Conservation (phyloP, 2,329 filamentous ascomycete species). For the Alternaria gaisen region DNA sequence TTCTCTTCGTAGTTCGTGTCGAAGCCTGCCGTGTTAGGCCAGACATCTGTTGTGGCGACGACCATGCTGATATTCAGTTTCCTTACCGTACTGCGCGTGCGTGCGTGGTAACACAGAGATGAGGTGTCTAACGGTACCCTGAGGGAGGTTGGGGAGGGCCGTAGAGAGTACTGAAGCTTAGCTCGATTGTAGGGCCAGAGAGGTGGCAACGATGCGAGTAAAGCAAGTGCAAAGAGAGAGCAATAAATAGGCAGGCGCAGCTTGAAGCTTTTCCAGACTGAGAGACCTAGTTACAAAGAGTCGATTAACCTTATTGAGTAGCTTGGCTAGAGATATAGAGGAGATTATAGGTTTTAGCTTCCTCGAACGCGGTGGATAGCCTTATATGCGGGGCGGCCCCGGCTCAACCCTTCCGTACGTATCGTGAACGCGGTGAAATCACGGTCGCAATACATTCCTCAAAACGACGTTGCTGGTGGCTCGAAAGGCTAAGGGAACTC, state of each 20-base stretch:
- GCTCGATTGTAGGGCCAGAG: not conserved
- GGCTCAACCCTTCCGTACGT: not conserved
- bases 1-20: conserved; percentile 72
- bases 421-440: not conserved
- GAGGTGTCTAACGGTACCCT: not conserved
- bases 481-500: not conserved
- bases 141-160: not conserved
- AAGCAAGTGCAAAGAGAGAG: not conserved
- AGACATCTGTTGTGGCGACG: conserved; percentile 29
- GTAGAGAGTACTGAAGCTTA: not conserved
- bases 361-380: not conserved
- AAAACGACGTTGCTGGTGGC: not conserved
- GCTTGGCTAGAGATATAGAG: not conserved
- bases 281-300: not conserved
- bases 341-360: not conserved
- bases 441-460: not conserved
- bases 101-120: not conserved
- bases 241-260: not conserved
- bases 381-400: not conserved
- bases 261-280: not conserved
- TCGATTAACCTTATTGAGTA: not conserved
- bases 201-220: not conserved
- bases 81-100: no score
- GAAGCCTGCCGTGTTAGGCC: conserved; percentile 58
- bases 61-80: conserved; percentile 2